Conservation (phyloP, 495 filamentous ascomycete species). For the Podospora pseudopauciseta region DNA sequence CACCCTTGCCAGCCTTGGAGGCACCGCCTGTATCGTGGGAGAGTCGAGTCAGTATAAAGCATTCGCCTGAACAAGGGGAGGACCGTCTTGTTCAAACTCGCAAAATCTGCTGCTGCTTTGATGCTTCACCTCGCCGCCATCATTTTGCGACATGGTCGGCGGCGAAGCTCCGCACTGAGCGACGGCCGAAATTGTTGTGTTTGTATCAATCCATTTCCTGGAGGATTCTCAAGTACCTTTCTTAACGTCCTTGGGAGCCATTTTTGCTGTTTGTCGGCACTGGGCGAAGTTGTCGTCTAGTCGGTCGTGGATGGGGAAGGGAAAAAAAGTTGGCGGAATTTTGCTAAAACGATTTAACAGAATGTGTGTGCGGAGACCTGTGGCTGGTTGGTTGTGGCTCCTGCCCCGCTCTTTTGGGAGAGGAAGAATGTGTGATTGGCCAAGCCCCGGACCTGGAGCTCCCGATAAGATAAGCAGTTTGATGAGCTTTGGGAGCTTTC, state of each 20-base stretch:
- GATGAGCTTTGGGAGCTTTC: slow-evolving; percentile 3
- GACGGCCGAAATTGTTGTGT: slow-evolving; percentile 33
- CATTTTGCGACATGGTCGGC: slow-evolving; percentile 15
- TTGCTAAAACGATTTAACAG: slow-evolving; percentile 11
- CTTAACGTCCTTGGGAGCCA: slow-evolving; percentile 69
- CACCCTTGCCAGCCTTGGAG: slow-evolving; percentile 63
- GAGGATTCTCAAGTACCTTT: slow-evolving; percentile 56
- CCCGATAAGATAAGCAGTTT: slow-evolving; percentile 5
- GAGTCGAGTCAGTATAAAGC: slow-evolving; percentile 34
- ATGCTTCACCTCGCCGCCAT: slow-evolving; percentile 36
- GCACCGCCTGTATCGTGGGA: slow-evolving; percentile 38
- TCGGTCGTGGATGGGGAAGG: slow-evolving; percentile 27
- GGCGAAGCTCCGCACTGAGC: slow-evolving; percentile 34
- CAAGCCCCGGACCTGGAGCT: neutral
- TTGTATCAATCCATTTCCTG: slow-evolving; percentile 18
- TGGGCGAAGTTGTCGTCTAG: slow-evolving; percentile 28
- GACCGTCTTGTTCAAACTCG: slow-evolving; percentile 47
- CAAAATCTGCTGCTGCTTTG: slow-evolving; percentile 61
- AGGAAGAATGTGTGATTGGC: neutral
- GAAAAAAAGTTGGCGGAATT: slow-evolving; percentile 17
- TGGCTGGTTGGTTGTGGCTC: slow-evolving; percentile 16
- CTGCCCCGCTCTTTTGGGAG: neutral
- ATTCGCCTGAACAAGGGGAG: slow-evolving; percentile 37
- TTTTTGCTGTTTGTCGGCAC: slow-evolving; percentile 54
- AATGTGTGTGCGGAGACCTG: slow-evolving; percentile 27